phyloP scores from a whole-genome alignment of 176 grass and related monocot genomes.

The Ensete glaucum region DNA sequence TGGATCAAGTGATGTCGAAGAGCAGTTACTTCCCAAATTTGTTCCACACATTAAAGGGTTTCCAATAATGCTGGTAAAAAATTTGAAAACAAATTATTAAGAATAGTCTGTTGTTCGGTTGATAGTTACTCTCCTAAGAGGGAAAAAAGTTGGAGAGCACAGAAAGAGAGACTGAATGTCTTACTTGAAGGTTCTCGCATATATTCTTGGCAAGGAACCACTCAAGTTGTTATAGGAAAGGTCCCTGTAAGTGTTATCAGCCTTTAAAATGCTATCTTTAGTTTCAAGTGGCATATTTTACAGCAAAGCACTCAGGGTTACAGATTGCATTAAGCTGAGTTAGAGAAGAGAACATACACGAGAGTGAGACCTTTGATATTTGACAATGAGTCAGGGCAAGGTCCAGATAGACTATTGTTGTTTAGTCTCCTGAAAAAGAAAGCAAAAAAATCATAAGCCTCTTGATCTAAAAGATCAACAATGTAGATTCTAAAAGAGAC shows the following conservation, averaged over 20 bases:
- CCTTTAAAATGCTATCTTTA: not conserved
- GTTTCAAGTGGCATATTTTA: not conserved
- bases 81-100: conserved; percentile 3
- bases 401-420: conserved; percentile 74
- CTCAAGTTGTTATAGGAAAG: conserved; percentile 84
- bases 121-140: not conserved
- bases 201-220: conserved; percentile 30
- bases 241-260: conserved; percentile 37
- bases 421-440: conserved; percentile 44
- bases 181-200: conserved; percentile 58
- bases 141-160: not conserved
- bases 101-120: not conserved
- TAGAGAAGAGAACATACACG: conserved; percentile 33
- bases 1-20: conserved; percentile 57
- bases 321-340: conserved; percentile 6
- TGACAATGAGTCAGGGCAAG: conserved; percentile 51
- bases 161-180: conserved; percentile 4
- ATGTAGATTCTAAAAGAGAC: not conserved
- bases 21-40: conserved; percentile 60
- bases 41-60: conserved; percentile 67
- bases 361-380: conserved; percentile 28
- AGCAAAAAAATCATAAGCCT: not conserved
- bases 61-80: conserved; percentile 53
- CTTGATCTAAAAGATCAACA: conserved; percentile 5
- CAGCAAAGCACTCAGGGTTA: not conserved